Conservation (phyloP, 306 rosid species). For the Prunus mume region DNA sequence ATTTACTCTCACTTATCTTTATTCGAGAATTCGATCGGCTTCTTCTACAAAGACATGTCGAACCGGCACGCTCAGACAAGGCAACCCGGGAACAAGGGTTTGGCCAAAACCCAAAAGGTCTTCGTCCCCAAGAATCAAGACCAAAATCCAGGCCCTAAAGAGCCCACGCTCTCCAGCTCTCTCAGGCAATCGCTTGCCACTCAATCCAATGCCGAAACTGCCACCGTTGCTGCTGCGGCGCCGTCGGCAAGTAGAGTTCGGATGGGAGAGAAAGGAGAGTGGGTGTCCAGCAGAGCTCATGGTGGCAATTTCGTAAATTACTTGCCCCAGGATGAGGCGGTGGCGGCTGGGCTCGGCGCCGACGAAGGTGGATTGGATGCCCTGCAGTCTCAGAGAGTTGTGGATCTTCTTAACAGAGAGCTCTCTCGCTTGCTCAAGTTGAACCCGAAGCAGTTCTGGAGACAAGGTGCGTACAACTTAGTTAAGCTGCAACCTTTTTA, state of each 20-base stretch:
- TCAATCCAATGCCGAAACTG: slow-evolving; percentile 30
- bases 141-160: slow-evolving; percentile 31
- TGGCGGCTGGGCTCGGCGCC: slow-evolving; percentile 82
- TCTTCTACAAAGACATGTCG: slow-evolving; percentile 39
- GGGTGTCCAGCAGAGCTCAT: slow-evolving; percentile 33
- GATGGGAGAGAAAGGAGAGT: slow-evolving; percentile 39
- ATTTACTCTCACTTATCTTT: neutral
- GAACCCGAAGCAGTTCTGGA: slow-evolving; percentile 86
- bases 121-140: slow-evolving; percentile 61
- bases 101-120: slow-evolving; percentile 47
- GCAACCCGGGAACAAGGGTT: slow-evolving; percentile 55
- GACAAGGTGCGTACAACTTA: slow-evolving; percentile 52
- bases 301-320: slow-evolving; percentile 71
- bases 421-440: slow-evolving; percentile 77
- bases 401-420: slow-evolving; percentile 79
- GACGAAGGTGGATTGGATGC: slow-evolving; percentile 90
- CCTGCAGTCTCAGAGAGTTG: slow-evolving; percentile 85
- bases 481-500: neutral
- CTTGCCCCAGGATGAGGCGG: slow-evolving; percentile 93
- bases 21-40: neutral
- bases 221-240: slow-evolving; percentile 13
- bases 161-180: slow-evolving; percentile 58
- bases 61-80: slow-evolving; percentile 34
- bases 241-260: slow-evolving; percentile 31
- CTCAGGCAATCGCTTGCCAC: slow-evolving; percentile 48